Evolutionary conservation across 805 yeast species (phyloP), one percentile per base, ranked within the genome.

Genomic region (Candida hungchunana): DNA sequence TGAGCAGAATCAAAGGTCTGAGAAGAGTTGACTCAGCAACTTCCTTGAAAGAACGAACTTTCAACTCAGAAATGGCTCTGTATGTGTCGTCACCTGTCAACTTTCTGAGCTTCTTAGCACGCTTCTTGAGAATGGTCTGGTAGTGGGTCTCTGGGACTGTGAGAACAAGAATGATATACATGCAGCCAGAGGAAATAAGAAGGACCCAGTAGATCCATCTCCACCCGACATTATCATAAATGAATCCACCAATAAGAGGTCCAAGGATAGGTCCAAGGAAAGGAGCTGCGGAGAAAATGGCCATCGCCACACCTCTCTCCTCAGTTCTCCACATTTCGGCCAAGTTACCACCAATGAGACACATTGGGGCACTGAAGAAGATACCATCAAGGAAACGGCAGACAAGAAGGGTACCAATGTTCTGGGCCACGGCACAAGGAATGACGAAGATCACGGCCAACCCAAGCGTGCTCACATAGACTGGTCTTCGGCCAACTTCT

Each of bases 331-430:
- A 84, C 51, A 84, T 60, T 55, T 85, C 94, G 21, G 79, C 65
- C 34, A 84, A 67, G 14, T 86, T 73, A 36, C 93, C 95, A 32
- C 87, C 87, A 29, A 84, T 85, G 42, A 81, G 69, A 18, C 89
- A 75, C 64, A 85, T 67, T 21, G 87, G 83, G 5, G 88, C 88
- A 18, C 83, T 72, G 13, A 86, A 83, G 23, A 79, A 70, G 23
- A 79, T 58, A 2, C 93, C 93, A 34, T 75, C 69, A 42, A 85
- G 66, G 49, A 82, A 80, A 46, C 95, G 59, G 39, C 82, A 70
- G 5, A 82, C 78, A 32, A 78, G 59, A 18, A 78, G 56, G 4
- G 82, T 76, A 19, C 71, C 82, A 43, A 78, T 77, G 51, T 78
- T 78, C 44, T 66, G 49, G 7, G 82, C 81, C 26, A 60, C 60